phyloP scores from a whole-genome alignment of 1,284 basidiomycete genomes.

The Violaceomyces palustris region DNA sequence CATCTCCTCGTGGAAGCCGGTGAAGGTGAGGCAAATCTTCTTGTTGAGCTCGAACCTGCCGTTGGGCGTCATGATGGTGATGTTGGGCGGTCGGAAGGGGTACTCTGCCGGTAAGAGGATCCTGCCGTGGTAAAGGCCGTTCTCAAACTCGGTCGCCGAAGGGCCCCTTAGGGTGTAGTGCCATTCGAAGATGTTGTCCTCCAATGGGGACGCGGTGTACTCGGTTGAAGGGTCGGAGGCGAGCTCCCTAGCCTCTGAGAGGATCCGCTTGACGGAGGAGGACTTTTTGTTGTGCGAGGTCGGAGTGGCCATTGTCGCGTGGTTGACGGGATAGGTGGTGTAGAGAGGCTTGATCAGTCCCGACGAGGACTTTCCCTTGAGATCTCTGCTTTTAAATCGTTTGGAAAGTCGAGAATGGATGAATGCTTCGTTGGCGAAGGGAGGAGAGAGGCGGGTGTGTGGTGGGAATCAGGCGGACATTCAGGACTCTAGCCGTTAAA shows the following conservation, averaged over 20 bases:
- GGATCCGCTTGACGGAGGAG: conserved; percentile 89
- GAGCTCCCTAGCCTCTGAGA: conserved; percentile 89
- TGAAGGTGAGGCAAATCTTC: conserved; percentile 62
- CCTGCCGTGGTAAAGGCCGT: conserved; percentile 74
- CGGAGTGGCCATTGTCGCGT: conserved; percentile 23
- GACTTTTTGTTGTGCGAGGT: conserved; percentile 52
- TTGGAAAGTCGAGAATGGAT: no score
- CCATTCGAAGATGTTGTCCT: conserved; percentile 66
- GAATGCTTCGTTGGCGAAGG: no score
- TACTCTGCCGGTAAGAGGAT: conserved; percentile 87
- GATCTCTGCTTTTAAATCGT: no score
- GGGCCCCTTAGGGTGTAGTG: conserved; percentile 91
- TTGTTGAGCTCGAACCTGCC: conserved; percentile 91
- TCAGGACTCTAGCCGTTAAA: no score
- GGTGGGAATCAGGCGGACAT: no score
- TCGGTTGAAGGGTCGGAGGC: conserved; percentile 73
- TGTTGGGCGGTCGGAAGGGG: conserved; percentile 86
- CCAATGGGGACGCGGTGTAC: conserved; percentile 78
- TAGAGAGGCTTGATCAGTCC: no score
- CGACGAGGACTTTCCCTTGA: no score
- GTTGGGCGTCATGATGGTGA: conserved; percentile 91
- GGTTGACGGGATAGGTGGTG: no score
- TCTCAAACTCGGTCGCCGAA: conserved; percentile 45
- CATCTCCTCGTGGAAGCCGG: conserved; percentile 60
- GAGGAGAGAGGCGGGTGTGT: no score